Percentiles rank a stretch among this genome's conserved stretches.
phyloP scores from a whole-genome alignment of 371 early-diverging fungal species.

The Apophysomyces variabilis region DNA sequence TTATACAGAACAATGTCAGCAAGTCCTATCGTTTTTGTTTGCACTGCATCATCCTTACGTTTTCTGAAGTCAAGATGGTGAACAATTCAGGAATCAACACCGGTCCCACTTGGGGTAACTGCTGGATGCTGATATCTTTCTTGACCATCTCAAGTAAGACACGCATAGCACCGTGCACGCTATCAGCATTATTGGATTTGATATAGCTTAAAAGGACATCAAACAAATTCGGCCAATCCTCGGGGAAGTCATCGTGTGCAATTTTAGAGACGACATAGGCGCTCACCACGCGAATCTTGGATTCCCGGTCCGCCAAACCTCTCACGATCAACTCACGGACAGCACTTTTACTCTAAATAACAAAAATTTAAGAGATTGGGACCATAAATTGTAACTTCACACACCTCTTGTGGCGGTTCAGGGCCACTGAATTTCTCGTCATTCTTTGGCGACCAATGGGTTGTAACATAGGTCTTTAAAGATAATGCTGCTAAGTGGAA shows the following conservation, averaged over 20 bases:
- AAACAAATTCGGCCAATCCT: conserved; percentile 92
- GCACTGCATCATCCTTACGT: conserved; percentile 19
- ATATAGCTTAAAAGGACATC: conserved; percentile 75
- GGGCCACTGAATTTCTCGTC: conserved; percentile 65
- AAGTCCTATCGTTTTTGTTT: not conserved
- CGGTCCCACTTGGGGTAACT: conserved; percentile 80
- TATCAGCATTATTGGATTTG: conserved; percentile 67
- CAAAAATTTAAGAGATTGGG: not conserved
- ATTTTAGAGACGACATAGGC: conserved; percentile 89
- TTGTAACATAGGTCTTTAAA: conserved; percentile 77
- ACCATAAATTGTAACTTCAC: not conserved
- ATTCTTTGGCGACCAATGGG: conserved; percentile 75
- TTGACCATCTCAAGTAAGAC: conserved; percentile 86
- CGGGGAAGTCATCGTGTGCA: conserved; percentile 93
- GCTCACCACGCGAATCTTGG: conserved; percentile 66
- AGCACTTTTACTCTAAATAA: conserved; percentile 48
- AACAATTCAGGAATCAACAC: conserved; percentile 83
- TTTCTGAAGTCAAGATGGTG: conserved; percentile 67
- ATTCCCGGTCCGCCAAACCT: conserved; percentile 60
- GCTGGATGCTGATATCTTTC: conserved; percentile 86
- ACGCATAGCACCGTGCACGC: conserved; percentile 88
- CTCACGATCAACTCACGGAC: conserved; percentile 58
- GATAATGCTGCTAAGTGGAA: conserved; percentile 74
- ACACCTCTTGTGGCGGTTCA: conserved; percentile 60
- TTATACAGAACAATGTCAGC: not conserved